Percentiles rank a stretch among this genome's conserved stretches.
phyloP scores from a whole-genome alignment of 257 asterid species.

The Coffea eugenioides region DNA sequence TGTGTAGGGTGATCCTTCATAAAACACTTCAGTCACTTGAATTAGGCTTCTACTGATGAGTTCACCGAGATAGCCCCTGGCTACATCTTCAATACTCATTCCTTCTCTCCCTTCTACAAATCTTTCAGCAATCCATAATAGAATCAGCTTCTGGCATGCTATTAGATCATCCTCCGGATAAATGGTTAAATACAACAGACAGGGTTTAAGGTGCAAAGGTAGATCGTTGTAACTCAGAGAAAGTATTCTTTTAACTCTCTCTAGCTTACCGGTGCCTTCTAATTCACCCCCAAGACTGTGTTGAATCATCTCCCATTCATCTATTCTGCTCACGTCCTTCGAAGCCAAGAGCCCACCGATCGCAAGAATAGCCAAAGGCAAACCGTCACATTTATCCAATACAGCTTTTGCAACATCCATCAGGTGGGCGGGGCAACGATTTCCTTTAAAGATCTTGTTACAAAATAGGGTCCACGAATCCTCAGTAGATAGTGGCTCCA shows the following conservation, averaged over 20 bases:
- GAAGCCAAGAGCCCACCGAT: slow-evolving; percentile 27
- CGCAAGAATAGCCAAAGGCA: slow-evolving; percentile 25
- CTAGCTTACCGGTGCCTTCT: slow-evolving; percentile 10
- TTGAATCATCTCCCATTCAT: slow-evolving; percentile 21
- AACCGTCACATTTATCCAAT: slow-evolving; percentile 22
- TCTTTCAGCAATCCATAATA: slow-evolving; percentile 19
- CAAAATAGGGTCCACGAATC: slow-evolving; percentile 22
- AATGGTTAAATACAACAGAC: slow-evolving; percentile 27
- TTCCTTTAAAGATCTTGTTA: not conserved
- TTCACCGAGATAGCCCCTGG: slow-evolving; percentile 17
- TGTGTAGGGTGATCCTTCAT: not conserved
- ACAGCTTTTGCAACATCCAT: slow-evolving; percentile 6
- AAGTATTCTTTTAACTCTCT: slow-evolving; percentile 12
- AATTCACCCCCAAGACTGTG: slow-evolving; percentile 15
- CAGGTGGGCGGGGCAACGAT: not conserved
- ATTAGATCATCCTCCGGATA: slow-evolving; percentile 9
- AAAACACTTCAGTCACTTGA: not conserved
- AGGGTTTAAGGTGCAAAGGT: slow-evolving; percentile 23
- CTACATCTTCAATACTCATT: slow-evolving; percentile 15
- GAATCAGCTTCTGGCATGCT: not conserved
- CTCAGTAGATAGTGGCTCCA: slow-evolving; percentile 8
- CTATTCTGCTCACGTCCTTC: slow-evolving; percentile 7
- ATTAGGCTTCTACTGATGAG: slow-evolving; percentile 26
- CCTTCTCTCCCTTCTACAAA: slow-evolving; percentile 11
- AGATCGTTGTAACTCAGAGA: slow-evolving; percentile 25